phyloP scores from a whole-genome alignment of 140 eudicot genomes.

The Ambrosia hybrid region DNA sequence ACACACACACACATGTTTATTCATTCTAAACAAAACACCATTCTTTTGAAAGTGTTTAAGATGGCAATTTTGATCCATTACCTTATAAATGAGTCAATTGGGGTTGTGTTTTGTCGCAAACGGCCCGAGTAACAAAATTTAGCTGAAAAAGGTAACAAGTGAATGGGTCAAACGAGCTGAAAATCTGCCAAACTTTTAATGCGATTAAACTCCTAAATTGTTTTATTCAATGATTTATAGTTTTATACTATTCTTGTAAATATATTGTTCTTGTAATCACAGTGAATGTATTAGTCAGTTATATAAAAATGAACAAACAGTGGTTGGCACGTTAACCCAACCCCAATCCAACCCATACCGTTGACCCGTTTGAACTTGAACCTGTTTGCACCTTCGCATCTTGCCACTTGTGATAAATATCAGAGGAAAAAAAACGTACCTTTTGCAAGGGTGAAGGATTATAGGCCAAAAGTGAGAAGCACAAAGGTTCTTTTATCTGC shows the following conservation, averaged over 20 bases:
- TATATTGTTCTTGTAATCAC: not conserved
- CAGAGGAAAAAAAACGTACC: not conserved
- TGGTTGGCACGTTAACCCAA: too few species aligned
- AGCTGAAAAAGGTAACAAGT: not conserved
- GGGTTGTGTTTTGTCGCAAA: conserved; percentile 4
- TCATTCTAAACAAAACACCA: not conserved
- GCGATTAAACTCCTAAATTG: not conserved
- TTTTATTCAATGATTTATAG: not conserved
- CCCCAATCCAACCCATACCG: too few species aligned
- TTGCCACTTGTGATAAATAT: not conserved
- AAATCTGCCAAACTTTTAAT: not conserved
- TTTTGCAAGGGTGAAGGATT: not conserved
- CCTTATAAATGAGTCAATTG: not conserved
- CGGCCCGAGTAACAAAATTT: not conserved
- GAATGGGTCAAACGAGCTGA: not conserved
- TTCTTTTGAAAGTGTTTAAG: not conserved
- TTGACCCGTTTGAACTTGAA: not conserved
- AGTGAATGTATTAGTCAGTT: not conserved
- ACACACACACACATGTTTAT: not conserved
- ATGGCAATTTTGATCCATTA: not conserved
- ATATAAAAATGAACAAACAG: not conserved
- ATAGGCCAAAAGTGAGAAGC: too few species aligned
- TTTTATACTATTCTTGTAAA: not conserved
- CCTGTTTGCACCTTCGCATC: not conserved
- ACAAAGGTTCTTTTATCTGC: not conserved